These are phyloP conservation scores for Rubus parviflorus DNA, from an alignment of 306 rosid genomes.

Conservation along the genomic window DNA sequence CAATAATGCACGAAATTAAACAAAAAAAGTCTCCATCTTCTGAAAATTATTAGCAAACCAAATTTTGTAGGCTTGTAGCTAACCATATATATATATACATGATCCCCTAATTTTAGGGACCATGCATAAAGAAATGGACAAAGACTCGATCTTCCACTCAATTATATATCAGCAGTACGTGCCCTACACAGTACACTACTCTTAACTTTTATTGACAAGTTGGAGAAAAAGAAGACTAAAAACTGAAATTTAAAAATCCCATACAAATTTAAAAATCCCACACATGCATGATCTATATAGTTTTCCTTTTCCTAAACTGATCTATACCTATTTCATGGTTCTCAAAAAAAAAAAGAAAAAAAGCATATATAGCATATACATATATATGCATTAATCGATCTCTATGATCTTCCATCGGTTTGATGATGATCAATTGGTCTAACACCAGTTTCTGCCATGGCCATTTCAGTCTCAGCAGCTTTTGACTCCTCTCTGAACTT, in stretches of 20 bases:
- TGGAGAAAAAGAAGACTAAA: not conserved
- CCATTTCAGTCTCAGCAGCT: constrained; percentile 20
- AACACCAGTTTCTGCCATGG: constrained; percentile 3
- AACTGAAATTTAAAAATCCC: not conserved
- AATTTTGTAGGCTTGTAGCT: not conserved
- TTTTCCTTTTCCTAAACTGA: not conserved
- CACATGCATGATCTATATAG: not conserved
- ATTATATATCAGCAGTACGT: not conserved
- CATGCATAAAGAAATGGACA: not conserved
- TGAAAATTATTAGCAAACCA: not conserved
- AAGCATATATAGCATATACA: not conserved
- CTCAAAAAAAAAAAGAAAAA: not conserved
- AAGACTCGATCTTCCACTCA: not conserved
- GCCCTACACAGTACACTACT: not conserved
- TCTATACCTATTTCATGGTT: not conserved
- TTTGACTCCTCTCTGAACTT: constrained; percentile 32
- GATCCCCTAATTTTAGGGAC: not conserved
- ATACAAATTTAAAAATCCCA: not conserved
- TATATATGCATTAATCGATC: not conserved
- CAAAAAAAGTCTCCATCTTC: not conserved
- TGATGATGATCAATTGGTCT: constrained; percentile 7
- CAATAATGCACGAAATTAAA: constrained; percentile 2
- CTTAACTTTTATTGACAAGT: not conserved
- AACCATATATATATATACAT: not conserved
- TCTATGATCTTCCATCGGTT: constrained; percentile 15